These are phyloP conservation scores for Microstegium vimineum DNA, from an alignment of 176 grass and related monocot genomes.

Conservation along the genomic window DNA sequence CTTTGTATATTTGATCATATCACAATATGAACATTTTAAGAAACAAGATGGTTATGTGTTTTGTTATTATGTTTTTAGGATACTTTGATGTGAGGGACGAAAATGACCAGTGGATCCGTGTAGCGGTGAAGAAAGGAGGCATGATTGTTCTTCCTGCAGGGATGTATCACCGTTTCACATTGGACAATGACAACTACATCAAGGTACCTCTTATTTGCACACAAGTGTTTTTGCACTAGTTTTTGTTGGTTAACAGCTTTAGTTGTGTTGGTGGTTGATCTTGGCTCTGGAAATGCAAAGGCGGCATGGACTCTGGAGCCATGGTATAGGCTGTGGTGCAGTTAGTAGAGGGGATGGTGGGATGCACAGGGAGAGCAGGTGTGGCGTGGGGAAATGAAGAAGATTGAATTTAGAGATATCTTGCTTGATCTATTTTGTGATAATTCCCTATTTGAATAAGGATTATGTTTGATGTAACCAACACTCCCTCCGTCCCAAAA, in stretches of 20 bases:
- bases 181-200: slow-evolving; percentile 76
- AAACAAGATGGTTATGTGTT: too few relatives aligned
- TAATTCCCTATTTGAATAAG: neutral
- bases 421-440: neutral
- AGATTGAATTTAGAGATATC: neutral
- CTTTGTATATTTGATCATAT: neutral
- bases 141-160: slow-evolving; percentile 89
- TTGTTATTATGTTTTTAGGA: slow-evolving; percentile 50
- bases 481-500: too few relatives aligned
- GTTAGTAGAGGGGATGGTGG: neutral
- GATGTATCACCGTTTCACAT: slow-evolving; percentile 88
- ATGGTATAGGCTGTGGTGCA: neutral
- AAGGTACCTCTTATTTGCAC: too few relatives aligned
- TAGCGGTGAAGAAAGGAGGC: slow-evolving; percentile 84
- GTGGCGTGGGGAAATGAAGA: neutral
- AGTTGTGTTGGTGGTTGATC: neutral
- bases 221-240: neutral
- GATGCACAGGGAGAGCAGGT: neutral
- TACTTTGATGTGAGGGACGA: slow-evolving; percentile 86
- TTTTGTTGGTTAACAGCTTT: neutral
- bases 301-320: neutral
- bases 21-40: neutral
- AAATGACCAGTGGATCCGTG: slow-evolving; percentile 72
- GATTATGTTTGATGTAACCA: too few relatives aligned
- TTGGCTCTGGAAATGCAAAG: neutral